Evolutionary conservation across 805 yeast genomes (phyloP).

Genomic region (Candida pseudofarinosa): DNA sequence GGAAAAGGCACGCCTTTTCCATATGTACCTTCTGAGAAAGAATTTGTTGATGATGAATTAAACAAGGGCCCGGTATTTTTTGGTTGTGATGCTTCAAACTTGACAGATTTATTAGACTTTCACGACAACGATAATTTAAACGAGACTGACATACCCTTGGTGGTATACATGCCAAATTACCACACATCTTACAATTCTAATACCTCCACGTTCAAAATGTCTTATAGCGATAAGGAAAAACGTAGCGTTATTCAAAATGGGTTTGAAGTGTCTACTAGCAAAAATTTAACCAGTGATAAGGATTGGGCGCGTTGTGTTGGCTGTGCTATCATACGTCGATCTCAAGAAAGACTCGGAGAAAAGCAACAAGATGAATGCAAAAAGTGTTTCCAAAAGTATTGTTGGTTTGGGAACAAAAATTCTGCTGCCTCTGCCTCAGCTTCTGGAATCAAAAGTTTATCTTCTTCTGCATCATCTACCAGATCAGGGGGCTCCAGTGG

Average conservation of each 20-base stretch:
- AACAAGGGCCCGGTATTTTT: slow-evolving; percentile 40
- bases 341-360: slow-evolving; percentile 35
- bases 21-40: slow-evolving; percentile 64
- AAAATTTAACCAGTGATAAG: slow-evolving; percentile 32
- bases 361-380: slow-evolving; percentile 34
- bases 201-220: slow-evolving; percentile 29
- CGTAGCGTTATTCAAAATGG: slow-evolving; percentile 36
- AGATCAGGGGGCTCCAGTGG: not conserved
- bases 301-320: slow-evolving; percentile 38
- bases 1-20: slow-evolving; percentile 70
- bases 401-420: slow-evolving; percentile 22
- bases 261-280: slow-evolving; percentile 27
- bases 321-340: slow-evolving; percentile 38
- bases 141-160: slow-evolving; percentile 30
- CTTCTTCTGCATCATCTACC: slow-evolving; percentile 1
- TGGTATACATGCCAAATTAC: slow-evolving; percentile 36
- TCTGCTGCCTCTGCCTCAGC: not conserved
- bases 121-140: slow-evolving; percentile 17
- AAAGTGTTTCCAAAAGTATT: slow-evolving; percentile 31
- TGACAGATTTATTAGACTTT: slow-evolving; percentile 35
- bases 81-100: slow-evolving; percentile 37
- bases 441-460: not conserved
- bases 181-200: slow-evolving; percentile 32
- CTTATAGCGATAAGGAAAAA: slow-evolving; percentile 32
- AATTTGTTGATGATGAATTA: slow-evolving; percentile 55